A percentile compares a stretch with the other conserved stretches of the same genome.
Evolutionary conservation across 2,329 filamentous ascomycete genomes (phyloP).

Genomic region (Colletotrichum sp.): DNA sequence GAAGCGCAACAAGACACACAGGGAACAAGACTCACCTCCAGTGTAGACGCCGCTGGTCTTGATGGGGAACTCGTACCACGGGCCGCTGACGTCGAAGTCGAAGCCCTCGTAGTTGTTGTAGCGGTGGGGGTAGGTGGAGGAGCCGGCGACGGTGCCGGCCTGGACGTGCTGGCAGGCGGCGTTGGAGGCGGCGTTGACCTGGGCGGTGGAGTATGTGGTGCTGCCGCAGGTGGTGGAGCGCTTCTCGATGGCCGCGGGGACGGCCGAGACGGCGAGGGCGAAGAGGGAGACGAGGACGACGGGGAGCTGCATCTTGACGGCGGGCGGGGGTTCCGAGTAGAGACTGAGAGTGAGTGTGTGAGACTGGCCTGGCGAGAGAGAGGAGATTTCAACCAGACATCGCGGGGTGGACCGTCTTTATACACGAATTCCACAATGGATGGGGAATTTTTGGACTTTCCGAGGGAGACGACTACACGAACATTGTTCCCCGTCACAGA

Average conservation of each 20-base stretch:
- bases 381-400: background rate
- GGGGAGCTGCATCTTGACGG: conserved; percentile 18
- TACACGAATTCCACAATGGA: background rate
- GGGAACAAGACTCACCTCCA: conserved; percentile 49
- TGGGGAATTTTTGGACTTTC: background rate
- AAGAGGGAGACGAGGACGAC: conserved; percentile 19
- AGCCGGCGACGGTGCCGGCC: conserved; percentile 38
- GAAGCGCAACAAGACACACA: background rate
- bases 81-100: conserved; percentile 58
- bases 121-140: conserved; percentile 56
- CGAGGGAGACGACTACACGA: background rate
- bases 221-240: conserved; percentile 57
- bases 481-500: background rate
- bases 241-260: conserved; percentile 20
- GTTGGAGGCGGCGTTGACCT: conserved; percentile 54
- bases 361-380: background rate
- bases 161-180: conserved; percentile 58
- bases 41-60: conserved; percentile 59
- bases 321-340: background rate
- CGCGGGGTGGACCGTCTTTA: background rate
- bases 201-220: conserved; percentile 54
- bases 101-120: conserved; percentile 71
- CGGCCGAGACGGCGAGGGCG: conserved; percentile 12
- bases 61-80: conserved; percentile 70
- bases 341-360: background rate